Evolutionary conservation across 1,284 basidiomycete genomes (phyloP).

Genomic region (Microbotryomycetes sp.): DNA sequence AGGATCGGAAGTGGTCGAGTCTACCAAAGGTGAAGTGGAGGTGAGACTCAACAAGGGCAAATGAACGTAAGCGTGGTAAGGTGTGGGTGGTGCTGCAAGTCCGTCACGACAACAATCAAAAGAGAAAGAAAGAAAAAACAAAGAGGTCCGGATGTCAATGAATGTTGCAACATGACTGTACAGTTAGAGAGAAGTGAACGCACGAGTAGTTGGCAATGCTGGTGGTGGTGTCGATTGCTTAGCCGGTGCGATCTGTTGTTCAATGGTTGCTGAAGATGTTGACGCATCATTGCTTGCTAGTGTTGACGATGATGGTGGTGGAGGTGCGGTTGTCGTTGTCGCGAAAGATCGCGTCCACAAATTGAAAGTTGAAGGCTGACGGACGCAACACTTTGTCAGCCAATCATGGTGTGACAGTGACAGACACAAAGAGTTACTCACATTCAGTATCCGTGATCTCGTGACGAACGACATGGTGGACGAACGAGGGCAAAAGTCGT

Average conservation of each 20-base stretch:
- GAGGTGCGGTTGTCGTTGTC: constrained; percentile 15
- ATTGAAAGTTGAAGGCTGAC: constrained; percentile 20
- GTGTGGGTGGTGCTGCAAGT: constrained; percentile 13
- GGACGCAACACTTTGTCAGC: too few species aligned
- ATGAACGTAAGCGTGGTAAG: constrained; percentile 24
- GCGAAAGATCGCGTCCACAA: constrained; percentile 11
- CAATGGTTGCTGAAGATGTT: neutral
- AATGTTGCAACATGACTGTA: too few species aligned
- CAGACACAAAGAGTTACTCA: too few species aligned
- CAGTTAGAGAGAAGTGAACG: neutral
- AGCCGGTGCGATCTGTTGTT: neutral
- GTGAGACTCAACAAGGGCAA: constrained; percentile 21
- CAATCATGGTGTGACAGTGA: too few species aligned
- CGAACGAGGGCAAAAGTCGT: neutral
- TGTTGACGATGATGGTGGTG: neutral
- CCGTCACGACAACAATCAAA: neutral
- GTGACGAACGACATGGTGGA: neutral
- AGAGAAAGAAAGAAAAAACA: neutral
- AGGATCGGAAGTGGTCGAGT: constrained; percentile 7
- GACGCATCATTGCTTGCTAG: neutral
- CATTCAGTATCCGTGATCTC: neutral
- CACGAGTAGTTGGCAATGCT: neutral
- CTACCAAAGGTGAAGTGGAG: neutral
- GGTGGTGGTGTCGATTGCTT: neutral
- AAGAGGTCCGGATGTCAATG: constrained; percentile 1